Percentiles rank a stretch among this genome's conserved stretches.
phyloP scores from a whole-genome alignment of 2,329 filamentous ascomycete species.

The Botrytis cinerea region DNA sequence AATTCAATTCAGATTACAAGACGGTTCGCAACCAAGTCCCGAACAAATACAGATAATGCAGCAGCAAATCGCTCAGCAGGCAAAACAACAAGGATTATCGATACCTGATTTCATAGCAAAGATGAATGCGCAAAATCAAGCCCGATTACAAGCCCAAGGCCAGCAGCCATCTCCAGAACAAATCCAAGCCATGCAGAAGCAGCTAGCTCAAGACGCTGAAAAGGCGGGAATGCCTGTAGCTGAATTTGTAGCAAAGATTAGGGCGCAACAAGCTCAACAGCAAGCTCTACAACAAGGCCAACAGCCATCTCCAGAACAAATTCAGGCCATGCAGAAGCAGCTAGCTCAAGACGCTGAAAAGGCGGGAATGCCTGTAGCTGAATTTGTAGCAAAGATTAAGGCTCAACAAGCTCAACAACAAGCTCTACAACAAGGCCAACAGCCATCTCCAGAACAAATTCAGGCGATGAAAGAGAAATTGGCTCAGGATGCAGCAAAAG shows the following conservation, averaged over 20 bases:
- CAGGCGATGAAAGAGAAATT: slow-evolving; percentile 80
- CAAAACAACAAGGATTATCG: slow-evolving; percentile 79
- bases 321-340: slow-evolving; percentile 79
- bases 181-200: slow-evolving; percentile 79
- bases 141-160: slow-evolving; percentile 20
- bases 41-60: slow-evolving; percentile 87
- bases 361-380: slow-evolving; percentile 78
- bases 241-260: slow-evolving; percentile 74
- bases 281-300: slow-evolving; percentile 49
- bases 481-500: slow-evolving; percentile 77
- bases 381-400: slow-evolving; percentile 75
- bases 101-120: slow-evolving; percentile 80
- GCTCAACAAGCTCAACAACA: slow-evolving; percentile 53
- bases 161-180: slow-evolving; percentile 75
- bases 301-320: slow-evolving; percentile 78
- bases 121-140: slow-evolving; percentile 49
- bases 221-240: slow-evolving; percentile 83
- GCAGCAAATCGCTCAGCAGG: slow-evolving; percentile 77
- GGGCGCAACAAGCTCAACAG: slow-evolving; percentile 54
- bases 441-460: slow-evolving; percentile 82
- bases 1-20: slow-evolving; percentile 35
- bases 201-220: slow-evolving; percentile 78
- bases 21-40: slow-evolving; percentile 60
- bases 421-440: slow-evolving; percentile 49
- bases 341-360: slow-evolving; percentile 80